These are phyloP conservation scores for Fraxinus albicans DNA, from an alignment of 305 asterid species.

Conservation along the genomic window DNA sequence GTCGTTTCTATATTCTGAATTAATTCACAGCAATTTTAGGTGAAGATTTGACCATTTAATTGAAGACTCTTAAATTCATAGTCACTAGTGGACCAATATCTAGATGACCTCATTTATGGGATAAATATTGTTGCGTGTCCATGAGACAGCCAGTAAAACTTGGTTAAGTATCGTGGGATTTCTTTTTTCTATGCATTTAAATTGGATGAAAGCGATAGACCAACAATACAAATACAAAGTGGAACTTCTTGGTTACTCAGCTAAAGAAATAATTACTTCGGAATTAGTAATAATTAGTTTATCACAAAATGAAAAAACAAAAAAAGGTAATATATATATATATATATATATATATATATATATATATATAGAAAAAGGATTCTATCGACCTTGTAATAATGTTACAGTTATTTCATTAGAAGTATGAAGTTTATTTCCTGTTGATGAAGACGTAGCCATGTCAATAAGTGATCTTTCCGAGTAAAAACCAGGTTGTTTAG, in stretches of 20 bases:
- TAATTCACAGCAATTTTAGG: neutral
- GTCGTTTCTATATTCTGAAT: neutral
- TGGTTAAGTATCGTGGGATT: neutral
- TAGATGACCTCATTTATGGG: neutral
- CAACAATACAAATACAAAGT: neutral
- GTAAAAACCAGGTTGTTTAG: constrained; percentile 44
- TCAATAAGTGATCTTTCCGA: constrained; percentile 18
- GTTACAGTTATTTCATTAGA: constrained; percentile 34
- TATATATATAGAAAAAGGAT: neutral
- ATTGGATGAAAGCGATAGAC: neutral
- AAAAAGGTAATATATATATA: too few species aligned
- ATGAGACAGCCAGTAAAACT: neutral
- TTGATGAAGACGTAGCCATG: constrained; percentile 28
- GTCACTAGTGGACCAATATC: neutral
- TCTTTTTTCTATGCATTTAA: neutral
- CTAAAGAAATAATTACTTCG: neutral
- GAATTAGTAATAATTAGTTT: neutral
- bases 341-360: too few species aligned
- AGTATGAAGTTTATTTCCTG: constrained; percentile 12
- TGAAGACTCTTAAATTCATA: neutral
- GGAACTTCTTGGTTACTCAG: neutral
- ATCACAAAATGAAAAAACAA: neutral
- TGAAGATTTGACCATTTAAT: neutral
- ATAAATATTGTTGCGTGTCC: neutral
- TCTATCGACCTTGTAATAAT: constrained; percentile 34